Evolutionary conservation across 371 early-diverging fungal genomes (phyloP).

Genomic region (Massospora cicadina): DNA sequence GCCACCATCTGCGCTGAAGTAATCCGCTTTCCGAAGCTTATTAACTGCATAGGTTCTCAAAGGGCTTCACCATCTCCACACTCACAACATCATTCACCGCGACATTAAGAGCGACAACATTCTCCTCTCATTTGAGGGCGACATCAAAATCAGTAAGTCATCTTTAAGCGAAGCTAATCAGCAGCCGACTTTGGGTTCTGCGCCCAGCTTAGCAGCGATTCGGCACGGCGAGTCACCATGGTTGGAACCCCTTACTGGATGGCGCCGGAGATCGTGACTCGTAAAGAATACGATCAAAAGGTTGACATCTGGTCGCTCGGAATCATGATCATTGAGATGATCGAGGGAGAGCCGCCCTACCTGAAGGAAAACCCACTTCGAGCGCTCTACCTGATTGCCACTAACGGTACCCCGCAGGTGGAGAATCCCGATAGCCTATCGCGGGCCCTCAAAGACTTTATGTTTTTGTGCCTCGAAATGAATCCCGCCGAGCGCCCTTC

Average conservation of each 20-base stretch:
- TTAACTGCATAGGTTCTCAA: slow-evolving; percentile 41
- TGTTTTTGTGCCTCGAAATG: slow-evolving; percentile 24
- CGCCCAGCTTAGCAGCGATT: slow-evolving; percentile 51
- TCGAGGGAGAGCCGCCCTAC: slow-evolving; percentile 14
- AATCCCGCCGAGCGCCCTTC: slow-evolving; percentile 24
- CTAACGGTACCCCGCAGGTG: slow-evolving; percentile 35
- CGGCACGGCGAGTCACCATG: slow-evolving; percentile 57
- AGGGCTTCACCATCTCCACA: slow-evolving; percentile 82
- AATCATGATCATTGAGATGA: slow-evolving; percentile 36
- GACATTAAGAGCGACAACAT: slow-evolving; percentile 81
- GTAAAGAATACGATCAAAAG: slow-evolving; percentile 66
- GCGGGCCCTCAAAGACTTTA: slow-evolving; percentile 28
- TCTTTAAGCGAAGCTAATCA: too few species aligned
- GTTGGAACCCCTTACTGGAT: slow-evolving; percentile 81
- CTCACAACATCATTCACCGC: slow-evolving; percentile 81
- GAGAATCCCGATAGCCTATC: slow-evolving; percentile 30
- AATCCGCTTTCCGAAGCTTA: slow-evolving; percentile 46
- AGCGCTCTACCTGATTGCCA: slow-evolving; percentile 38
- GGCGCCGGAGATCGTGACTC: slow-evolving; percentile 84
- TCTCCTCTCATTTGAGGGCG: slow-evolving; percentile 44
- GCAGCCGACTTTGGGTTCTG: slow-evolving; percentile 82
- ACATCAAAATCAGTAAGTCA: slow-evolving; percentile 57
- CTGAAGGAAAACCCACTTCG: slow-evolving; percentile 9
- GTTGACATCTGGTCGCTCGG: slow-evolving; percentile 92
- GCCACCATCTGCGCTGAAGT: slow-evolving; percentile 47